Evolutionary conservation across 306 rosid species (phyloP).

Genomic region (Begonia masoniana): DNA sequence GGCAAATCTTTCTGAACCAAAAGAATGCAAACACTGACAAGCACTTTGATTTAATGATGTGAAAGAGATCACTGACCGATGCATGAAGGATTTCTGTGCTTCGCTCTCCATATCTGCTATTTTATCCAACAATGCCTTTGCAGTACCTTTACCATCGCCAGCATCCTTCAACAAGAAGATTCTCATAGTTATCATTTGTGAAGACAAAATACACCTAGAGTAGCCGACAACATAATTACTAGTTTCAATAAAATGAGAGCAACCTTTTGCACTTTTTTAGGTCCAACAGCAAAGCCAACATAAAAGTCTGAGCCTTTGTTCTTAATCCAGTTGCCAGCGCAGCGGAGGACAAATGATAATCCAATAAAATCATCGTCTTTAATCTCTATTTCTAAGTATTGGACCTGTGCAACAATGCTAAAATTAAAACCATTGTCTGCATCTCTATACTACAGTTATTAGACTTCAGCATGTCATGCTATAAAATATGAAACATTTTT

Average conservation of each 20-base stretch:
- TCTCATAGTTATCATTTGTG: slow-evolving; percentile 5
- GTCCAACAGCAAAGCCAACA: slow-evolving; percentile 37
- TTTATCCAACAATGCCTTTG: slow-evolving; percentile 58
- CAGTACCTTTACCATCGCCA: slow-evolving; percentile 72
- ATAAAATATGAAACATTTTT: slow-evolving; percentile 13
- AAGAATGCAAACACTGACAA: too few relatives aligned
- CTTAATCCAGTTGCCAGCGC: slow-evolving; percentile 73
- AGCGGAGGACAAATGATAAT: slow-evolving; percentile 63
- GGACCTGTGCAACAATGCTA: slow-evolving; percentile 50
- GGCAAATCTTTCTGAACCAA: too few relatives aligned
- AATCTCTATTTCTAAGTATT: slow-evolving; percentile 52
- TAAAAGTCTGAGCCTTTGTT: slow-evolving; percentile 75
- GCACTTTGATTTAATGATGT: too few relatives aligned
- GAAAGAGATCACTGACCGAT: slow-evolving; percentile 41
- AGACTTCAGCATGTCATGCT: slow-evolving; percentile 14
- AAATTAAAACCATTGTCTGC: slow-evolving; percentile 12
- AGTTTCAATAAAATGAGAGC: slow-evolving; percentile 8
- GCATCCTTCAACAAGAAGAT: slow-evolving; percentile 36
- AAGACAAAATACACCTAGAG: background rate
- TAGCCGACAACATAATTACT: too few relatives aligned
- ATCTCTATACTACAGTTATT: slow-evolving; percentile 7
- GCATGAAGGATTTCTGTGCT: slow-evolving; percentile 97
- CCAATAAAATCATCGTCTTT: slow-evolving; percentile 57
- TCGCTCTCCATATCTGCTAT: slow-evolving; percentile 74
- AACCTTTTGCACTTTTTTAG: slow-evolving; percentile 61